A percentile compares a stretch with the other conserved stretches of the same genome.
Evolutionary conservation across 768 basidiomycete species (phyloP).

Genomic region (Candolleomyces aberdarensis): DNA sequence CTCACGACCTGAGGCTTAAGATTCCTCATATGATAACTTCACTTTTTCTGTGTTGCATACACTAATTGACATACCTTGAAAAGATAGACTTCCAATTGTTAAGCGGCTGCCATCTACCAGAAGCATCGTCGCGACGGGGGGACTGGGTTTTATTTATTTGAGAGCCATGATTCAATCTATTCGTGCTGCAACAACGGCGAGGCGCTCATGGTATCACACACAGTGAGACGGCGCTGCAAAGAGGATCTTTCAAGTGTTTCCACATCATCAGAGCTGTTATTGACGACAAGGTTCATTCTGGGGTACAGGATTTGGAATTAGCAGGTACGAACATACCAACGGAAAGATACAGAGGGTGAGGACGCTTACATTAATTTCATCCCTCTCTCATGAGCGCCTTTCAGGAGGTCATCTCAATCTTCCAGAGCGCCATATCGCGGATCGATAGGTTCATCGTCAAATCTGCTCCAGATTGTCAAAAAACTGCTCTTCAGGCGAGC

Average conservation of each 20-base stretch:
- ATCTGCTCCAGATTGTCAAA: conserved; percentile 30
- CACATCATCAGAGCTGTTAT: no score
- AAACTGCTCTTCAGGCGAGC: no score
- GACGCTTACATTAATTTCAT: conserved; percentile 65
- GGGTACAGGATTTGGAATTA: background rate
- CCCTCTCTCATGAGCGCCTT: conserved; percentile 53
- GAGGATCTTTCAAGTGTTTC: no score
- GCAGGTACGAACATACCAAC: background rate
- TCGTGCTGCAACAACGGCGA: conserved; percentile 44
- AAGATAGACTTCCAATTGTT: conserved; percentile 77
- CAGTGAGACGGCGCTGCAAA: no score
- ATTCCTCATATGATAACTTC: no score
- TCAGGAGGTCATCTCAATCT: conserved; percentile 56
- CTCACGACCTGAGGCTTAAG: no score
- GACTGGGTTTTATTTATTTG: conserved; percentile 56
- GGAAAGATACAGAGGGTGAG: background rate
- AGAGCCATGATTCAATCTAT: conserved; percentile 63
- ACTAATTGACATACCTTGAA: conserved; percentile 44
- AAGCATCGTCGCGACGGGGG: conserved; percentile 48
- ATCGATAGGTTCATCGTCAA: conserved; percentile 64
- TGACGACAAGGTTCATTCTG: conserved; percentile 78
- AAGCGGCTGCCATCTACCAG: conserved; percentile 56
- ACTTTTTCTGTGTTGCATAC: no score
- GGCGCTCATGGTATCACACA: no score
- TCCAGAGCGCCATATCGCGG: conserved; percentile 60